Base-by-base conservation (phyloP, 257 asterid species). In the Jacaranda copaia region DNA sequence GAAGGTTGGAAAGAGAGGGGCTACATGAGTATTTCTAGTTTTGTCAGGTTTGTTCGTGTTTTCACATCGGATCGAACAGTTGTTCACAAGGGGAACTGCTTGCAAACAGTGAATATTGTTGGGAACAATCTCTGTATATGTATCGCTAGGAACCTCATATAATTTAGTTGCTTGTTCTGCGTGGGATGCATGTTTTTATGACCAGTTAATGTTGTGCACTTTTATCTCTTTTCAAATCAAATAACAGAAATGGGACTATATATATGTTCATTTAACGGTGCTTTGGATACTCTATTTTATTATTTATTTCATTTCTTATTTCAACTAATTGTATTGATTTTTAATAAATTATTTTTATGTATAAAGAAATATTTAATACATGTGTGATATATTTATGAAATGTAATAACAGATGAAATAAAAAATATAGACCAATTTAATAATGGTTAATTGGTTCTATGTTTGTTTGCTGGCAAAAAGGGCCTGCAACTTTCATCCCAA, bases 141-240 rank as follows among this genome's bases (percentile, higher is more conserved):
- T 51, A 39, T 15, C 51, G 55, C 32, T 48, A 57, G 8, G 14
- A 49, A 49, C 35, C 53, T 35, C n/a, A 18, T 6, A 35, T 60
- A 16, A 25, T 25, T 25, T 55, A 18, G 12, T 20, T 59, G 6
- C 4, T 12, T 60, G 35, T 35, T 18, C 8, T 38, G 32, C 32
- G 32, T 25, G 7, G 40, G 14, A 12, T 19, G 56, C 18, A 38
- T 55, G 20, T 25, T 55, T 1, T 43, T 39, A 51, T 52, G 19
- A 70, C 46, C 46, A 42, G 6, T 42, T 4, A 35, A 32, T 68
- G 42, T 48, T 79, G 8, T 64, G 61, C 64, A 57, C 75, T 77
- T 80, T 16, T 15, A 55, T 70, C 32, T 81, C 56, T 16, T 42
- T 59, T 67, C 79, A 46, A 66, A 77, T 72, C 46, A 72, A 20